Percentiles rank a stretch among this genome's conserved stretches.
These are phyloP conservation scores for Geum urbanum DNA, from an alignment of 306 rosid genomes.

Conservation along the genomic window DNA sequence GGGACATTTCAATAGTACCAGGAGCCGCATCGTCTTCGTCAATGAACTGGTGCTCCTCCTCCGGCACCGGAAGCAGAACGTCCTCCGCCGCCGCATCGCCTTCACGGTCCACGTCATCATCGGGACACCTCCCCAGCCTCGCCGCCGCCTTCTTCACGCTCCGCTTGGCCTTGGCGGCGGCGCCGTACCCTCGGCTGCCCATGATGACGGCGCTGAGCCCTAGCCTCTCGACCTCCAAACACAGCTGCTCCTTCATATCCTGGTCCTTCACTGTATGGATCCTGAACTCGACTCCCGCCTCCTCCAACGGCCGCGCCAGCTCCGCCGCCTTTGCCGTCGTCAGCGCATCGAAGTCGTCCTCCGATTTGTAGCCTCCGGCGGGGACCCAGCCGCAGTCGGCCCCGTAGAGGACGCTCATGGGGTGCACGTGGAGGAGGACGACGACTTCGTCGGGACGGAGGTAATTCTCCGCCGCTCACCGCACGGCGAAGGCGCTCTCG, in stretches of 20 bases:
- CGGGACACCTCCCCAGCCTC: constrained; percentile 69
- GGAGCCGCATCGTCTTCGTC: constrained; percentile 43
- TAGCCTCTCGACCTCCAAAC: constrained; percentile 90
- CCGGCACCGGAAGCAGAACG: constrained; percentile 68
- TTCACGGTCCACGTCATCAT: constrained; percentile 4
- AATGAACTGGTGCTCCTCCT: constrained; percentile 66
- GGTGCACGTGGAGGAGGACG: constrained; percentile 83
- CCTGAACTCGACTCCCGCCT: constrained; percentile 63
- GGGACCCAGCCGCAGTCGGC: constrained; percentile 99
- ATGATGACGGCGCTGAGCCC: constrained; percentile 83
- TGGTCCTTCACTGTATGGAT: constrained; percentile 91
- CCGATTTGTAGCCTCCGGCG: constrained; percentile 39
- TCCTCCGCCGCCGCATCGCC: constrained; percentile 16
- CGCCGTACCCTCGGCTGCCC: constrained; percentile 93
- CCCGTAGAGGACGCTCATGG: constrained; percentile 80
- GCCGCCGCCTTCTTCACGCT: constrained; percentile 30
- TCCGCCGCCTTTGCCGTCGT: constrained; percentile 61
- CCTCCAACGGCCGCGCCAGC: constrained; percentile 62
- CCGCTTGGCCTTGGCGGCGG: constrained; percentile 48
- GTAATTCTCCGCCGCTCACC: constrained; percentile 87
- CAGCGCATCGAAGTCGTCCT: constrained; percentile 69
- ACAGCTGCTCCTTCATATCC: constrained; percentile 88
- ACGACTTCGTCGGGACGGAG: constrained; percentile 82
- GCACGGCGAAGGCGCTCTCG: constrained; percentile 87
- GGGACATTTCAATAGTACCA: background rate